phyloP scores from a whole-genome alignment of 2,329 filamentous ascomycete genomes.

The Aspergillus ochraceoroseus region DNA sequence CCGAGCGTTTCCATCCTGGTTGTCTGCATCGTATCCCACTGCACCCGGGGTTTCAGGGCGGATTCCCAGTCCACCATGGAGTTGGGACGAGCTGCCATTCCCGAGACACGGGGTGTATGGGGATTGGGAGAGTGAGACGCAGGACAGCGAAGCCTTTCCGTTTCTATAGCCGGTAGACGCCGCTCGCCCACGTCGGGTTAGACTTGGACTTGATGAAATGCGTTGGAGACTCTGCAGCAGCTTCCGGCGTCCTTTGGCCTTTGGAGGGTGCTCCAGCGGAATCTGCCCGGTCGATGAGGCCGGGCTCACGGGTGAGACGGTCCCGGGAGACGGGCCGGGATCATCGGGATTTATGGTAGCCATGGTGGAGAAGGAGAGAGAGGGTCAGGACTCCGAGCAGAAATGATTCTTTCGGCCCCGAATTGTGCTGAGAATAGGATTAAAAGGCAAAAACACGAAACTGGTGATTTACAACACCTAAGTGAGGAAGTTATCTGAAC shows the following conservation, averaged over 20 bases:
- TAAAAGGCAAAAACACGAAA: not conserved
- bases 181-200: slow-evolving; percentile 59
- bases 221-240: slow-evolving; percentile 70
- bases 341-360: slow-evolving; percentile 28
- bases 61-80: slow-evolving; percentile 54
- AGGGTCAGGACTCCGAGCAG: not conserved
- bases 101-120: slow-evolving; percentile 52
- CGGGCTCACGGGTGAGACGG: slow-evolving; percentile 34
- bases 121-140: slow-evolving; percentile 56
- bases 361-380: slow-evolving; percentile 25
- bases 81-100: slow-evolving; percentile 52
- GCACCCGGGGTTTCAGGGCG: slow-evolving; percentile 51
- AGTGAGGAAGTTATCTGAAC: not conserved
- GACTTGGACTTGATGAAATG: slow-evolving; percentile 73
- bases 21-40: slow-evolving; percentile 44
- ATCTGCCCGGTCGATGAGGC: slow-evolving; percentile 34
- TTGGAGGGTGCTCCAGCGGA: slow-evolving; percentile 46
- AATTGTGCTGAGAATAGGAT: too few relatives aligned
- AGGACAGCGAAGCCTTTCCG: slow-evolving; percentile 61
- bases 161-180: slow-evolving; percentile 62
- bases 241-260: slow-evolving; percentile 63
- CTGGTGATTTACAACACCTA: not conserved
- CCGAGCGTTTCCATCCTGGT: slow-evolving; percentile 52
- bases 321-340: slow-evolving; percentile 31
- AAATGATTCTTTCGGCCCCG: too few relatives aligned